Base-by-base conservation (phyloP, 768 basidiomycete species). In the Sporobolomyces pararoseus region DNA sequence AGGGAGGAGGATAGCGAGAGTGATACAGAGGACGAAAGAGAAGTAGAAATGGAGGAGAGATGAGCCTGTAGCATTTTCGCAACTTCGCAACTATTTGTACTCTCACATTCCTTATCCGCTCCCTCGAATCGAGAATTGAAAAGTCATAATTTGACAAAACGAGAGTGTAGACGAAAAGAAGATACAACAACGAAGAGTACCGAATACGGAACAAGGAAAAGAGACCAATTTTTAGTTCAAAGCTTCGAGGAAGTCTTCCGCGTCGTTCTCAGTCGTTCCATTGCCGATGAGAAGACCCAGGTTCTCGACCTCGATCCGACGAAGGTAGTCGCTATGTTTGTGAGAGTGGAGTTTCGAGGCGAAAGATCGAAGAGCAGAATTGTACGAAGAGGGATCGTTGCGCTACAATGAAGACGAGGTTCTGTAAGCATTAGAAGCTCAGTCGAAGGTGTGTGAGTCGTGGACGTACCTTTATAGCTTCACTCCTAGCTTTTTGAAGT, bases 401-500 rank as follows among this genome's bases (percentile, higher is more conserved):
- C 19, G 39, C 55, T 57, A 31, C 31, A 55, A 34, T 42, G 10
- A 17, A 55, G 14, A 55, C 23, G 21, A 17, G 47, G n/a, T n/a
- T n/a, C n/a, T n/a, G n/a, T n/a, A n/a, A n/a, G n/a, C n/a, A n/a
- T 49, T 21, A 49, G 21, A 12, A 10, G 47, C 17, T 23, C 9
- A 42, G 39, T 42, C 17, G 39, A 42, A 17, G 39, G 39, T 9
- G 39, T 9, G 39, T 42, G 39, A 42, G 10, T 42, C 39, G 17
- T 17, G 39, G 10, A 10, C 59, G 31, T 31, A 60, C 58, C 44
- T 47, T n/a, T 13, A 32, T 61, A 17, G 59, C 88, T 5, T 85
- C 84, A 61, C 84, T 82, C 76, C 92, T 84, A 80, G 95, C 79
- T 47, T 78, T 83, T 71, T 81, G 79, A 83, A 95, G 81, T 78